Percentiles rank a stretch among this genome's conserved stretches.
These are phyloP conservation scores for Pseudisothecium myosuroides DNA, from an alignment of 225 moss, liverwort and hornwort species.

Conservation along the genomic window DNA sequence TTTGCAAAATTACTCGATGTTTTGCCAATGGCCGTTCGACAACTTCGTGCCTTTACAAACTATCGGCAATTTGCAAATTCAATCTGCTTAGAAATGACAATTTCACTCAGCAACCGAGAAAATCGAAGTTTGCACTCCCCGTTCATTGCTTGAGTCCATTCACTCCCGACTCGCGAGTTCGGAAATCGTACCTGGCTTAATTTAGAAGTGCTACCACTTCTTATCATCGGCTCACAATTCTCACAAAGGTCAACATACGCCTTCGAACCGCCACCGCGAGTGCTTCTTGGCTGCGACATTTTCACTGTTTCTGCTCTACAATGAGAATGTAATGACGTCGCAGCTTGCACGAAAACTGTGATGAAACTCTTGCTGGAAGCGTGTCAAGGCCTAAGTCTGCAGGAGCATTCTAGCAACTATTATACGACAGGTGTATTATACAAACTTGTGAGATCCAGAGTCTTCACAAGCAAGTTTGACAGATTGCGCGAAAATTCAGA, in stretches of 20 bases:
- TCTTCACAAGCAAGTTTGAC: background rate
- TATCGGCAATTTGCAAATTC: background rate
- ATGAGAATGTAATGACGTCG: background rate
- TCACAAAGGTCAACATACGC: background rate
- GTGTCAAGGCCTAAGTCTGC: background rate
- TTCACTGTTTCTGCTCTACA: background rate
- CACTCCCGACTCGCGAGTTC: background rate
- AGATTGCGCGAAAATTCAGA: background rate
- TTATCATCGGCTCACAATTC: slow-evolving; percentile 10
- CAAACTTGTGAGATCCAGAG: background rate
- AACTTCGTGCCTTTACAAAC: background rate
- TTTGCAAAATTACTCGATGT: background rate
- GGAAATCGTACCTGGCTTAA: slow-evolving; percentile 11
- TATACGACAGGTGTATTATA: background rate
- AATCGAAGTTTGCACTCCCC: background rate
- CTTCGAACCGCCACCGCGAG: background rate
- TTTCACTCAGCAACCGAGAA: background rate
- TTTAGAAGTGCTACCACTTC: slow-evolving; percentile 16
- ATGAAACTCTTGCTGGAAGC: background rate
- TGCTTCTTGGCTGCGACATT: slow-evolving; percentile 15
- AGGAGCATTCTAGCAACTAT: background rate
- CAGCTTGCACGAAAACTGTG: background rate
- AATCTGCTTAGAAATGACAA: too few relatives aligned
- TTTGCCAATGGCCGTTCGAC: background rate
- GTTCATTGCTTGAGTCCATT: background rate